Conservation (phyloP, 2,329 filamentous ascomycete genomes). For the Alternaria rosae region DNA sequence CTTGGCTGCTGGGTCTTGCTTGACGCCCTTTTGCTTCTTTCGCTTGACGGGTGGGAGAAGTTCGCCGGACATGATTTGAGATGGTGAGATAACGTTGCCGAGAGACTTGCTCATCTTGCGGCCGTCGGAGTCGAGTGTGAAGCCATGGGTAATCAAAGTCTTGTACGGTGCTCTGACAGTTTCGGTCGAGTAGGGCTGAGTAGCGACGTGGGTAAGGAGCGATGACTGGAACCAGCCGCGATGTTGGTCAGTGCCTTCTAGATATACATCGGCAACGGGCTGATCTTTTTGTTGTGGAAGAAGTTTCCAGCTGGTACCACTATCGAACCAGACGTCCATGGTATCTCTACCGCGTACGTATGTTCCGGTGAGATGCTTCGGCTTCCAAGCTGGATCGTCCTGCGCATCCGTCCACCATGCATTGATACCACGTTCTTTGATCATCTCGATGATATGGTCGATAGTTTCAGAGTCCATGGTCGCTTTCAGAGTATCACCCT, state of each 20-base stretch:
- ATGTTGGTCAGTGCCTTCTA: conserved; percentile 96
- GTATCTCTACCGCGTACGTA: conserved; percentile 87
- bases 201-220: conserved; percentile 82
- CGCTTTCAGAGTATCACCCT: conserved; percentile 68
- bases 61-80: conserved; percentile 84
- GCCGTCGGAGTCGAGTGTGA: conserved; percentile 86
- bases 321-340: conserved; percentile 99
- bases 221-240: conserved; percentile 99
- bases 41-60: conserved; percentile 74
- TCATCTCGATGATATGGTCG: conserved; percentile 81
- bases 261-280: conserved; percentile 79
- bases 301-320: conserved; percentile 86
- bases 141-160: conserved; percentile 92
- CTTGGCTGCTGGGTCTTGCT: conserved; percentile 40
- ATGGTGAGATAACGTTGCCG: conserved; percentile 83
- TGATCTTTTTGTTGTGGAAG: conserved; percentile 41
- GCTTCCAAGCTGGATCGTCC: conserved; percentile 80
- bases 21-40: conserved; percentile 62
- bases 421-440: conserved; percentile 81
- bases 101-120: conserved; percentile 99
- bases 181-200: conserved; percentile 50
- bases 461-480: conserved; percentile 82
- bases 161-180: conserved; percentile 74
- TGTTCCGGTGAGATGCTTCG: conserved; percentile 64
- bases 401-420: conserved; percentile 90